Evolutionary conservation across 2,329 filamentous ascomycete species (phyloP).

Genomic region (Penicillium sp.): DNA sequence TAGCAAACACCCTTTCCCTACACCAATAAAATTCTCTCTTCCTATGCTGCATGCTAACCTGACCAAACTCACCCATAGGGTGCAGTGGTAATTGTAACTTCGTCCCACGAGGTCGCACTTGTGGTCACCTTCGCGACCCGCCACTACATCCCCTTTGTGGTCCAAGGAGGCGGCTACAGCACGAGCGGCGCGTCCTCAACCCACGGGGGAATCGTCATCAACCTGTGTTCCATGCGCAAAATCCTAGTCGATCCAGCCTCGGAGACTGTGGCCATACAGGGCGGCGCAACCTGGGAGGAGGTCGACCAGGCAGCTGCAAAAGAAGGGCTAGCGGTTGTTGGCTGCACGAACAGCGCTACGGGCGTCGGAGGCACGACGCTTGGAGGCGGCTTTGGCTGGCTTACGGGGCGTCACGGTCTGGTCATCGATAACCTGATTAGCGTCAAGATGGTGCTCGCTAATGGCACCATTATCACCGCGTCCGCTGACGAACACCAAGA

Average conservation of each 20-base stretch:
- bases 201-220: conserved; percentile 8
- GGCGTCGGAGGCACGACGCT: conserved; percentile 62
- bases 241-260: conserved; percentile 1
- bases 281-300: conserved; percentile 57
- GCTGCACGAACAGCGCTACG: conserved; percentile 62
- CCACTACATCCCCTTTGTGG: not conserved
- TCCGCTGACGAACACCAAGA: conserved; percentile 49
- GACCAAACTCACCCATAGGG: not conserved
- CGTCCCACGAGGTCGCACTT: not conserved
- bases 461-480: conserved; percentile 37
- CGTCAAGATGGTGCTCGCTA: conserved; percentile 41
- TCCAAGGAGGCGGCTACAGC: not conserved
- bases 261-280: conserved; percentile 2
- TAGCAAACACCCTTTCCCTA: not conserved
- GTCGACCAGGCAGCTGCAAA: conserved; percentile 55
- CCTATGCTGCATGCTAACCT: not conserved
- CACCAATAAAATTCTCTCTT: not conserved
- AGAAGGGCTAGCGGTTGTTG: conserved; percentile 59
- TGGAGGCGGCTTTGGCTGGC: conserved; percentile 60
- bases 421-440: conserved; percentile 51
- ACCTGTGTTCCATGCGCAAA: conserved; percentile 1
- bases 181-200: conserved; percentile 4
- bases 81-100: conserved; percentile 1
- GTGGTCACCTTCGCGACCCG: not conserved
- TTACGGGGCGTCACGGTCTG: conserved; percentile 57